Conservation (phyloP, 257 asterid species). For the Lantana camara region DNA sequence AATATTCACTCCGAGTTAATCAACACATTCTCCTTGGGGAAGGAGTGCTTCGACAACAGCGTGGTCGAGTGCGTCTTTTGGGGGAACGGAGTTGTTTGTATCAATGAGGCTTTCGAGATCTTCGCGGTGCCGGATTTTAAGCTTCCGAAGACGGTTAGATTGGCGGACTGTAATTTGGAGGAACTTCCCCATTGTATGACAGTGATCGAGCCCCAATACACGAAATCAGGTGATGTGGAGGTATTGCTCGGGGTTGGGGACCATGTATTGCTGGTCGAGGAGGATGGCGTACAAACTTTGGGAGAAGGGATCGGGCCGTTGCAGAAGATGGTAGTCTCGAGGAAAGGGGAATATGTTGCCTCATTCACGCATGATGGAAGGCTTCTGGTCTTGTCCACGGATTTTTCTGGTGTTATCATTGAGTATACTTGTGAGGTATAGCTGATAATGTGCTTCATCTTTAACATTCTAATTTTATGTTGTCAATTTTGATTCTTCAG, state of each 20-base stretch:
- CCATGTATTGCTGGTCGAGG: constrained; percentile 79
- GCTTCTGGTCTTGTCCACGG: constrained; percentile 80
- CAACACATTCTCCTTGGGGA: constrained; percentile 63
- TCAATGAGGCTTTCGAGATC: constrained; percentile 77
- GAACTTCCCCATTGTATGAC: constrained; percentile 88
- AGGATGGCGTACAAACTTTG: constrained; percentile 80
- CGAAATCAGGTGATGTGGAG: constrained; percentile 96
- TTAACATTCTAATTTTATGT: too few species aligned
- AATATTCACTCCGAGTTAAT: constrained; percentile 68
- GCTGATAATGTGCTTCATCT: constrained; percentile 22
- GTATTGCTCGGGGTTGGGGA: constrained; percentile 81
- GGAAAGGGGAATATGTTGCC: constrained; percentile 83
- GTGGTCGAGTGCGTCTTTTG: constrained; percentile 88
- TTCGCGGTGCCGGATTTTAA: constrained; percentile 80
- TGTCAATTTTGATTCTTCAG: too few species aligned
- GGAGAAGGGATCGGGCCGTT: constrained; percentile 77
- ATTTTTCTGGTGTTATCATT: constrained; percentile 69
- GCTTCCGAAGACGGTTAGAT: constrained; percentile 57
- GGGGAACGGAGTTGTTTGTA: constrained; percentile 89
- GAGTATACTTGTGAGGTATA: constrained; percentile 84
- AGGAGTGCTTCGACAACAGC: constrained; percentile 68
- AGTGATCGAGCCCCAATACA: constrained; percentile 92
- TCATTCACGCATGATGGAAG: constrained; percentile 88
- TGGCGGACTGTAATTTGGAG: constrained; percentile 80
- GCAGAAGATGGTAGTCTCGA: constrained; percentile 90